Evolutionary conservation across 129 eudicot genomes (phyloP), one percentile per base, ranked within the genome.

Genomic region (Centaurea solstitialis): DNA sequence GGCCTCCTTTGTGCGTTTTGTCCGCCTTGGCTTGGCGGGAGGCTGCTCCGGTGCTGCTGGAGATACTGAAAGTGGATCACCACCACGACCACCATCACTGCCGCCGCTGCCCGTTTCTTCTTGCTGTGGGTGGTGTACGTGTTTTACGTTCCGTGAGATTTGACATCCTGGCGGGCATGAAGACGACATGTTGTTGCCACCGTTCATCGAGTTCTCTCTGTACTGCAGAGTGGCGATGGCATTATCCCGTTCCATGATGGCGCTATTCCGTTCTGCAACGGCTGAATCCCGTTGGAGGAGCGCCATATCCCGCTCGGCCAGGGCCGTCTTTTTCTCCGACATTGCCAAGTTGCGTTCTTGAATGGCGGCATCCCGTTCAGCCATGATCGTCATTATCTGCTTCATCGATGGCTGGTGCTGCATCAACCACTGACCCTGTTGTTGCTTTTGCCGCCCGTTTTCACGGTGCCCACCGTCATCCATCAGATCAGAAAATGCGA

Each of bases 401-500:
- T 93, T 93, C 98, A 96, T 96, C 65, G 99, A 89, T 70, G 98
- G 97, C 74, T 93, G 98, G 72, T 95, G 97, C 85, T 91, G 98
- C 98, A 96, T 96, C 47, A 93, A 68, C 99, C 99, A 96, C 97
- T 96, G 98, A 78, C 92, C 88, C 88, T 89, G 98, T 38, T 91
- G 88, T 47, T 90, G 89, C 85, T 93, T 93, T 81, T 91, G 97
- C 82, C 98, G 87, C 71, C 94, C 94, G 71, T 89, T 91, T 76
- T 93, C 98, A 23, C 94, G 97, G 85, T 93, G 94, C 68, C 94
- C 96, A 12, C 86, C 85, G 77, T 93, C 97, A 82, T 96, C 99
- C 99, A 96, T 96, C 78, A 57, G 79, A 82, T 96, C 78, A 57
- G 79, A 82, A 35, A 76, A 68, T 39, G 72, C 26, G 68, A 82